Evolutionary conservation across 2,329 filamentous ascomycete genomes (phyloP).

Genomic region (Colletotrichum trifolii): DNA sequence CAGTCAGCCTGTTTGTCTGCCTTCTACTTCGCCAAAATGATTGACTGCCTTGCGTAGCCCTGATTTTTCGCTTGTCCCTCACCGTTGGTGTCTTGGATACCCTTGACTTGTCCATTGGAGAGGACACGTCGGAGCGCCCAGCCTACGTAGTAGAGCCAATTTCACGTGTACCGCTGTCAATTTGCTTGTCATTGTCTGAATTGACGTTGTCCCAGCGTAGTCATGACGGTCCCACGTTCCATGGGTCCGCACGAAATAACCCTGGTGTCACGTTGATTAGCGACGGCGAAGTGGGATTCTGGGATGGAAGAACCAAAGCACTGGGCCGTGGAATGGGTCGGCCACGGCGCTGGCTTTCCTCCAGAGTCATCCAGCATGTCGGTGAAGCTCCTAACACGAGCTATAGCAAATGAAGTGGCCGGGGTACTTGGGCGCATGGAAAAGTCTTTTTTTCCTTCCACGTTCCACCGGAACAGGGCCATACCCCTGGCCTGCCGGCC

Average conservation of each 20-base stretch:
- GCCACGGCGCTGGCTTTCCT: constrained; percentile 24
- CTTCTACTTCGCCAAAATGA: constrained; percentile 8
- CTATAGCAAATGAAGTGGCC: constrained; percentile 32
- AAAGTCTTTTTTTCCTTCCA: constrained; percentile 12
- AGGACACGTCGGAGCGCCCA: constrained; percentile 18
- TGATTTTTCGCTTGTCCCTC: constrained; percentile 9
- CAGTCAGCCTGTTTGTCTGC: constrained; percentile 30
- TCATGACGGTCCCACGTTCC: constrained; percentile 23
- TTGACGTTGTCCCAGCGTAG: constrained; percentile 24
- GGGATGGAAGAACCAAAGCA: constrained; percentile 28
- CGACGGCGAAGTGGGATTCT: constrained; percentile 27
- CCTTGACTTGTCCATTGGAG: constrained; percentile 16
- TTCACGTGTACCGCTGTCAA: constrained; percentile 18
- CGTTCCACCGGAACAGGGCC: neutral
- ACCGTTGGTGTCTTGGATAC: constrained; percentile 9
- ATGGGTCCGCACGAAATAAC: constrained; percentile 32
- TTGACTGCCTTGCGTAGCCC: constrained; percentile 15
- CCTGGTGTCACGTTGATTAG: constrained; percentile 35
- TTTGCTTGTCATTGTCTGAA: constrained; percentile 19
- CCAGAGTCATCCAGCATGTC: constrained; percentile 32
- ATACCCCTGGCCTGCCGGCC: constrained; percentile 16
- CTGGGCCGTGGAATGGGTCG: constrained; percentile 28
- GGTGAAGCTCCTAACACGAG: constrained; percentile 33
- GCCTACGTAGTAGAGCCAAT: neutral
- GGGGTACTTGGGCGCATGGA: constrained; percentile 26